Conservation (phyloP, 73 alveolate genomes). For the Blepharisma japonicum region DNA sequence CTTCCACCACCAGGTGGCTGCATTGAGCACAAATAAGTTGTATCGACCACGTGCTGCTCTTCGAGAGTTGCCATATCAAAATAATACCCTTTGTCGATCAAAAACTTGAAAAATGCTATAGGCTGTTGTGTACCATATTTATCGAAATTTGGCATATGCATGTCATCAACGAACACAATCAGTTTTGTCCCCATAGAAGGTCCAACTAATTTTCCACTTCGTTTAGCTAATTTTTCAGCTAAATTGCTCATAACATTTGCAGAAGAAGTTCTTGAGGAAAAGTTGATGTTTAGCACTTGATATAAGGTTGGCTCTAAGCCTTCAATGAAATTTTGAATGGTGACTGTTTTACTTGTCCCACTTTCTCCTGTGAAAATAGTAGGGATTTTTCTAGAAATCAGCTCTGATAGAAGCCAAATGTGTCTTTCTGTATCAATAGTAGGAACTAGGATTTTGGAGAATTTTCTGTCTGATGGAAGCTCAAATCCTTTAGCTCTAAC, state of each 20-base stretch:
- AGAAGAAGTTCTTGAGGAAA: slow-evolving; percentile 98
- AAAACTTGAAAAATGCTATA: slow-evolving; percentile 93
- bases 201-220: slow-evolving; percentile 97
- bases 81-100: slow-evolving; percentile 84
- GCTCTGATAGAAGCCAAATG: slow-evolving; percentile 81
- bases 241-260: slow-evolving; percentile 92
- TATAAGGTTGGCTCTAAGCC: slow-evolving; percentile 71
- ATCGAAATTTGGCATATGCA: slow-evolving; percentile 98
- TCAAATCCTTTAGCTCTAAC: slow-evolving; percentile 49
- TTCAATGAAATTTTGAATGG: slow-evolving; percentile 87
- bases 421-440: slow-evolving; percentile 96
- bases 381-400: slow-evolving; percentile 44
- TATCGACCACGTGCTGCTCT: slow-evolving; percentile 86
- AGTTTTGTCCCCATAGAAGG: slow-evolving; percentile 96
- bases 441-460: slow-evolving; percentile 98
- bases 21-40: slow-evolving; percentile 95
- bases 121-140: slow-evolving; percentile 98
- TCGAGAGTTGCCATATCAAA: slow-evolving; percentile 30
- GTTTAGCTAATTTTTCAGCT: slow-evolving; percentile 93
- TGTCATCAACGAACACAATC: slow-evolving; percentile 95
- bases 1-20: slow-evolving; percentile 99
- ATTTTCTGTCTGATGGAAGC: slow-evolving; percentile 86
- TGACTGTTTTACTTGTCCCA: slow-evolving; percentile 76
- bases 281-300: slow-evolving; percentile 95
- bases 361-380: slow-evolving; percentile 33